A percentile compares a stretch with the other conserved stretches of the same genome.
Conservation (phyloP, 305 asterid species). For the Plantago lanceolata region DNA sequence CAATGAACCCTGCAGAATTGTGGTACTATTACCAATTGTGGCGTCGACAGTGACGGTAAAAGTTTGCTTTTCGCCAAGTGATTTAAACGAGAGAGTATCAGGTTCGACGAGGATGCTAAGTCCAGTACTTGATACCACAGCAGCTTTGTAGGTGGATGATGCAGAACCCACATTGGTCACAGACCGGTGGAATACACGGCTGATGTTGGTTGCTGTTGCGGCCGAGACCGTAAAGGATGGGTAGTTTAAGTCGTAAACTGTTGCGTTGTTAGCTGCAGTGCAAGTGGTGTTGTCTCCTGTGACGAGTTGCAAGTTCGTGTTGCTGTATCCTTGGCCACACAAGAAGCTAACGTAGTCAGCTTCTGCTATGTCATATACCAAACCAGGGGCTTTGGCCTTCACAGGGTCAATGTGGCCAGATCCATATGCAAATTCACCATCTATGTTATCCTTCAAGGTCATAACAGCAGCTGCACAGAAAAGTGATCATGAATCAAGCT, state of each 20-base stretch:
- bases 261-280: constrained; percentile 31
- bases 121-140: constrained; percentile 22
- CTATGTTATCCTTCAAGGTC: constrained; percentile 30
- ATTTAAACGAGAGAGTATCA: constrained; percentile 33
- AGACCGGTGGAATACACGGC: constrained; percentile 36
- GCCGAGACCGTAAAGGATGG: constrained; percentile 47
- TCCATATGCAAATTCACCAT: constrained; percentile 60
- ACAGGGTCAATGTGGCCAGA: constrained; percentile 64
- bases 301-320: constrained; percentile 32
- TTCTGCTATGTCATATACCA: constrained; percentile 47
- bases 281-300: constrained; percentile 50
- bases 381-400: constrained; percentile 48
- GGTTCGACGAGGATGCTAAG: constrained; percentile 41
- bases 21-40: background rate
- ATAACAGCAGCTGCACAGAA: constrained; percentile 33
- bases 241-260: constrained; percentile 53
- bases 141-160: constrained; percentile 38
- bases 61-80: constrained; percentile 36
- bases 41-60: constrained; percentile 39
- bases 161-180: constrained; percentile 61
- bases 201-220: constrained; percentile 10
- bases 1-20: constrained; percentile 40
- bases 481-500: background rate
- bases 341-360: constrained; percentile 47
- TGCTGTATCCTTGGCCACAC: constrained; percentile 63